A percentile compares a stretch with the other conserved stretches of the same genome.
Conservation (phyloP, 441 rosid species). For the Populus hybrid region DNA sequence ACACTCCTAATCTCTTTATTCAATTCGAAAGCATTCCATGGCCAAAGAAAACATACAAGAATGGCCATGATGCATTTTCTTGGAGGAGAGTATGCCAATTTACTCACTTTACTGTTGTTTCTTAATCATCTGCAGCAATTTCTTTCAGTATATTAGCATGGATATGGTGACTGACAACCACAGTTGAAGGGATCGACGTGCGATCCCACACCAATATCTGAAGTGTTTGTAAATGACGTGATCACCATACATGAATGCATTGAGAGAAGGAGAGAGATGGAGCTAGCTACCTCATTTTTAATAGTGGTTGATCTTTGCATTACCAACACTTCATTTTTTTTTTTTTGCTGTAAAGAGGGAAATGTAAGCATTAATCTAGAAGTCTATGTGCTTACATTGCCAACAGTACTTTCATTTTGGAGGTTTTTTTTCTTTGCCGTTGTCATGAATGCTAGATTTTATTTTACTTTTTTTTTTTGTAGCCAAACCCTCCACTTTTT, state of each 20-base stretch:
- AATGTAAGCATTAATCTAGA: neutral
- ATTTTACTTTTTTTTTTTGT: neutral
- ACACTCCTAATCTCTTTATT: no score
- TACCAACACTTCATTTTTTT: neutral
- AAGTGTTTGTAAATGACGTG: neutral
- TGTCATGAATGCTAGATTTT: neutral
- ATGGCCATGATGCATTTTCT: no score
- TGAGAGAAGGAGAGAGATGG: neutral
- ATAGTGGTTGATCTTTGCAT: neutral
- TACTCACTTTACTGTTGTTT: neutral
- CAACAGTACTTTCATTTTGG: neutral
- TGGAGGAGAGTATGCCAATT: no score
- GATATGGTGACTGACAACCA: slow-evolving; percentile 4
- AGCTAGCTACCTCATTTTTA: neutral
- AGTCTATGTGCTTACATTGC: neutral
- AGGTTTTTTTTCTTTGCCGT: neutral
- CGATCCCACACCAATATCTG: neutral
- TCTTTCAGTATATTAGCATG: slow-evolving; percentile 6
- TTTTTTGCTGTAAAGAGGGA: neutral
- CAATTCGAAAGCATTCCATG: no score
- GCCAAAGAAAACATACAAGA: no score
- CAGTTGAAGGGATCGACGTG: neutral
- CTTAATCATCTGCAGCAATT: slow-evolving; percentile 11
- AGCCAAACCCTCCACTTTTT: no score
- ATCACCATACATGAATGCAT: neutral